A percentile compares a stretch with the other conserved stretches of the same genome.
Conservation (phyloP, 352 stramenopile species). For the Phytopythium kandeliae region DNA sequence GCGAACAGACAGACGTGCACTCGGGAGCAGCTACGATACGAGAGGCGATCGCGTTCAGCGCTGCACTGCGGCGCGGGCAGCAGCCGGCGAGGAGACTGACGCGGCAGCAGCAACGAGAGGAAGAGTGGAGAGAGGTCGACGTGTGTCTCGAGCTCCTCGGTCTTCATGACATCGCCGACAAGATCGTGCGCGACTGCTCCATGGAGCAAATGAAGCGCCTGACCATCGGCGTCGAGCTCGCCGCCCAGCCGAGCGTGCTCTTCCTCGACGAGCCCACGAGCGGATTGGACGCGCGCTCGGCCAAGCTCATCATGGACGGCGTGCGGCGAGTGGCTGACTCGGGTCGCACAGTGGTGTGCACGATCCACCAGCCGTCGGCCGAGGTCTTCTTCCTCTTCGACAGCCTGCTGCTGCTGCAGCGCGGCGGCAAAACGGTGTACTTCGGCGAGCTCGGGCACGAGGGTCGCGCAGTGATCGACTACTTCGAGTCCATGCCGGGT, state of each 20-base stretch:
- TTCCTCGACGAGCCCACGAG: conserved; percentile 74
- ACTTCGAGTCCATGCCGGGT: conserved; percentile 70
- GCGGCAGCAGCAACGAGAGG: too few species aligned
- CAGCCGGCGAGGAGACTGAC: too few species aligned
- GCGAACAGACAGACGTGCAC: too few species aligned
- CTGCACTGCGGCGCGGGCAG: too few species aligned
- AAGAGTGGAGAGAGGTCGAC: too few species aligned
- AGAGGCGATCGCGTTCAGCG: too few species aligned
- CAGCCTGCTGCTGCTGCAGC: conserved; percentile 81
- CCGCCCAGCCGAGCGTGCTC: conserved; percentile 73
- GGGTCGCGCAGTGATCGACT: conserved; percentile 31
- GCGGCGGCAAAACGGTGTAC: conserved; percentile 75
- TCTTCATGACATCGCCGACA: too few species aligned
- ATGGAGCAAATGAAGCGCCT: conserved; percentile 38
- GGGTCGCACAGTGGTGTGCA: conserved; percentile 80
- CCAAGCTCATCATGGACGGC: conserved; percentile 71
- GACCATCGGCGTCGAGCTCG: conserved; percentile 53
- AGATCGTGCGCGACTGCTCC: too few species aligned
- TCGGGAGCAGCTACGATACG: too few species aligned
- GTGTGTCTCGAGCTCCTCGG: too few species aligned
- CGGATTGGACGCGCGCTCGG: conserved; percentile 73
- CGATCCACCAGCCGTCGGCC: conserved; percentile 89
- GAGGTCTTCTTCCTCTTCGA: conserved; percentile 86
- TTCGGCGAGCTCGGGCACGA: conserved; percentile 70
- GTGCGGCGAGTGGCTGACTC: conserved; percentile 62